Percentiles rank a stretch among this genome's conserved stretches.
Evolutionary conservation across 352 stramenopile species (phyloP).

Genomic region (Phytopythium montanum): DNA sequence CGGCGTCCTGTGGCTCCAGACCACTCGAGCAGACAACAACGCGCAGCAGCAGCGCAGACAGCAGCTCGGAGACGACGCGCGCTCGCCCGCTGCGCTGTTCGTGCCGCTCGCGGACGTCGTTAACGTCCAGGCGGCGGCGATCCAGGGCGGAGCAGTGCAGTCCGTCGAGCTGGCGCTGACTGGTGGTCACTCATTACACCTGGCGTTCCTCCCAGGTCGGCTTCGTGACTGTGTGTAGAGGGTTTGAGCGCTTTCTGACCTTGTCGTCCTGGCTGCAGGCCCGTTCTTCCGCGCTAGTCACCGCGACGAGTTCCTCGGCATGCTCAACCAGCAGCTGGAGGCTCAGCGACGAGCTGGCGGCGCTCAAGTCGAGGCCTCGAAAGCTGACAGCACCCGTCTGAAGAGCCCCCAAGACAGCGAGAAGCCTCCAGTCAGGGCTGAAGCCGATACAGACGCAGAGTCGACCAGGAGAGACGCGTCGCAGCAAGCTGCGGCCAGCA

Average conservation of each 20-base stretch:
- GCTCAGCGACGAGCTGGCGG: not conserved
- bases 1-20: slow-evolving; percentile 56
- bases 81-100: slow-evolving; percentile 34
- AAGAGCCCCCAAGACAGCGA: too few relatives aligned
- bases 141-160: slow-evolving; percentile 43
- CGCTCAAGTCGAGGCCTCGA: not conserved
- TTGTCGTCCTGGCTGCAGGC: slow-evolving; percentile 14
- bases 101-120: slow-evolving; percentile 25
- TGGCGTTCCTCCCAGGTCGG: slow-evolving; percentile 61
- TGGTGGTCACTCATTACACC: slow-evolving; percentile 33
- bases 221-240: not conserved
- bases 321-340: slow-evolving; percentile 2
- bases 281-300: slow-evolving; percentile 31
- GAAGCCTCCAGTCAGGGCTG: not conserved
- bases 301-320: slow-evolving; percentile 42
- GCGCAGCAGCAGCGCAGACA: slow-evolving; percentile 43
- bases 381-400: not conserved
- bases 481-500: not conserved
- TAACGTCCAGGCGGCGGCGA: slow-evolving; percentile 18
- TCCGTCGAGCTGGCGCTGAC: slow-evolving; percentile 36
- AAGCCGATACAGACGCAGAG: not conserved
- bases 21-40: slow-evolving; percentile 44
- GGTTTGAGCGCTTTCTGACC: not conserved
- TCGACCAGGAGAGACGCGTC: not conserved
- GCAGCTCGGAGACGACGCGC: slow-evolving; percentile 22